Percentiles rank a stretch among this genome's conserved stretches.
phyloP scores from a whole-genome alignment of 2,329 filamentous ascomycete genomes.

The Penicillium capsulatum region DNA sequence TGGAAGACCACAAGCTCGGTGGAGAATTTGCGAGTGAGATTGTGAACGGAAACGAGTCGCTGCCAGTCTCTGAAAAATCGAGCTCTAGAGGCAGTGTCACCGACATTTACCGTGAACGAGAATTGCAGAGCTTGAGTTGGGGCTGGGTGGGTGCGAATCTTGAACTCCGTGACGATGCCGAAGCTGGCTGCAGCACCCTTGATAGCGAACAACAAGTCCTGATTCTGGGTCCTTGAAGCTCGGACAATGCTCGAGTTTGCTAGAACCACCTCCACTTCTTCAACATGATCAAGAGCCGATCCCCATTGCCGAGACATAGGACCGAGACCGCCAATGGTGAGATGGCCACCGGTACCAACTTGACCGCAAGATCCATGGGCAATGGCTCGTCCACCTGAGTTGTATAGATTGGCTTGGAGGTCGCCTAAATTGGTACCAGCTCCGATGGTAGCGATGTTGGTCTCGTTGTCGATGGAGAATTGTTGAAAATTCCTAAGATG shows the following conservation, averaged over 20 bases:
- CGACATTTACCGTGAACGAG: slow-evolving; percentile 52
- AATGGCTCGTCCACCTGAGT: slow-evolving; percentile 32
- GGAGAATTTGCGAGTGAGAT: slow-evolving; percentile 56
- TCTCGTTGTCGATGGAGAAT: slow-evolving; percentile 31
- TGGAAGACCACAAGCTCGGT: slow-evolving; percentile 54
- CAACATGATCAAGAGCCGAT: slow-evolving; percentile 49
- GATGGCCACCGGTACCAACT: slow-evolving; percentile 41
- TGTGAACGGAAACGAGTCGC: slow-evolving; percentile 50
- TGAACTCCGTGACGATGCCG: slow-evolving; percentile 39
- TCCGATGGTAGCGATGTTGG: slow-evolving; percentile 34
- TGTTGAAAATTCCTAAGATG: slow-evolving; percentile 30
- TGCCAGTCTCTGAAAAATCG: slow-evolving; percentile 57
- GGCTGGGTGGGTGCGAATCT: slow-evolving; percentile 34
- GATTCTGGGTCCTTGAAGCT: slow-evolving; percentile 27
- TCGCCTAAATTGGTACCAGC: slow-evolving; percentile 34
- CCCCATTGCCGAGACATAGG: slow-evolving; percentile 49
- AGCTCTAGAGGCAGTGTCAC: slow-evolving; percentile 47
- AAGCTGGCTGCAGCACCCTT: slow-evolving; percentile 38
- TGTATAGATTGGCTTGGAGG: slow-evolving; percentile 29
- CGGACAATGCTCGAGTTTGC: slow-evolving; percentile 36
- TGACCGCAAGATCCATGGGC: slow-evolving; percentile 39
- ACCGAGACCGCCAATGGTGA: slow-evolving; percentile 40
- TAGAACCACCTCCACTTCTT: slow-evolving; percentile 48
- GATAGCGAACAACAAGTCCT: slow-evolving; percentile 35
- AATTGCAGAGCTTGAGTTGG: slow-evolving; percentile 54